Evolutionary conservation across 192 early-diverging fungal species (phyloP).

Genomic region (Phycomyces blakesleeanus): DNA sequence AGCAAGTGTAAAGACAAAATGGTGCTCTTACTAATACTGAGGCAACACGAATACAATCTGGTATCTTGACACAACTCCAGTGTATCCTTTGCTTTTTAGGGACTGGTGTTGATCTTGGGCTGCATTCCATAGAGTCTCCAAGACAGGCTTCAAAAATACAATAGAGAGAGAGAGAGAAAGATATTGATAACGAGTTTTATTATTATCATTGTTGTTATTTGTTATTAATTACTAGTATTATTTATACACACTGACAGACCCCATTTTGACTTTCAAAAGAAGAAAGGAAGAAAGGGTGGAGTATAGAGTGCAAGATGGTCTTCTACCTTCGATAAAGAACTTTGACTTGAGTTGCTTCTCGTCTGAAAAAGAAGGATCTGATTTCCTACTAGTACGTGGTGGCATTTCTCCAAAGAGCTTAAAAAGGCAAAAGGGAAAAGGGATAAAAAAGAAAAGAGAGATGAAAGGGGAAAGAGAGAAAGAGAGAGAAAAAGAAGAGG

Average conservation of each 20-base stretch:
- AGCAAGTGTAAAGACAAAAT: background rate
- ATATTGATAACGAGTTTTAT: too few relatives aligned
- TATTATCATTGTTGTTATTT: too few relatives aligned
- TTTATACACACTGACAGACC: background rate
- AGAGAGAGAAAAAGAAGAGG: background rate
- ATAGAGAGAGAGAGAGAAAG: too few relatives aligned
- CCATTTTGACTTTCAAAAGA: background rate
- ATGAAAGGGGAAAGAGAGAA: background rate
- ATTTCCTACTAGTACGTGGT: background rate
- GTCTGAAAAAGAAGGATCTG: background rate
- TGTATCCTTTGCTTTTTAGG: background rate
- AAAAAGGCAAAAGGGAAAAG: background rate
- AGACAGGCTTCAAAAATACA: too few relatives aligned
- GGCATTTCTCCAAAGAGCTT: background rate
- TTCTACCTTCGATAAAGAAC: constrained; percentile 15
- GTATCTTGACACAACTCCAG: background rate
- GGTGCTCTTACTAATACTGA: constrained; percentile 7
- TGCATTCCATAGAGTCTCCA: background rate
- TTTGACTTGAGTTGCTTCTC: constrained; percentile 15
- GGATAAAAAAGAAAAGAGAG: background rate
- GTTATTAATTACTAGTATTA: too few relatives aligned
- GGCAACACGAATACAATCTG: constrained; percentile 2
- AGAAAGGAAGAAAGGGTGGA: background rate
- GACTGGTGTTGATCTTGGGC: background rate
- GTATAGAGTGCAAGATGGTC: background rate